Evolutionary conservation across 2,329 filamentous ascomycete genomes (phyloP).

Genomic region (Clonostachys sp.): DNA sequence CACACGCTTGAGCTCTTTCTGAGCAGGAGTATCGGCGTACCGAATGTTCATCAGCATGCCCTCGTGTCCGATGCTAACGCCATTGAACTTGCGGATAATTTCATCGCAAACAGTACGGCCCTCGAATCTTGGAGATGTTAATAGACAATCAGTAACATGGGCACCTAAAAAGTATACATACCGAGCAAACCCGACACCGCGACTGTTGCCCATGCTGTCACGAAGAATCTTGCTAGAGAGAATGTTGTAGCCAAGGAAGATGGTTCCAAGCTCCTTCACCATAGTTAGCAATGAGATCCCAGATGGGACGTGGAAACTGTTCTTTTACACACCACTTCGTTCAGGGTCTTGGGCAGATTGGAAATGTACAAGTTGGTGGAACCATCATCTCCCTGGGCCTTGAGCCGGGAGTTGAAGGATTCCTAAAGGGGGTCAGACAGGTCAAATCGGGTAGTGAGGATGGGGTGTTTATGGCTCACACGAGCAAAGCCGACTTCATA

Average conservation of each 20-base stretch:
- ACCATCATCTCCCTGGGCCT: constrained; percentile 82
- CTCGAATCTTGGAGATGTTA: constrained; percentile 65
- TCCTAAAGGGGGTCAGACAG: constrained; percentile 52
- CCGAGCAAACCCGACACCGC: constrained; percentile 96
- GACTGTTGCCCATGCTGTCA: constrained; percentile 86
- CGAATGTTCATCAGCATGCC: constrained; percentile 86
- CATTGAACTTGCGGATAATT: constrained; percentile 83
- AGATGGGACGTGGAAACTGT: not conserved
- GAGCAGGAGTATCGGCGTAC: constrained; percentile 93
- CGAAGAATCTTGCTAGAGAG: constrained; percentile 94
- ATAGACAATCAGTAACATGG: constrained; percentile 4
- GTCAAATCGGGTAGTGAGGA: not conserved
- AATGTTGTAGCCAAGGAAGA: constrained; percentile 77
- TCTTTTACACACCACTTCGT: constrained; percentile 67
- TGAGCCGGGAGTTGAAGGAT: constrained; percentile 96
- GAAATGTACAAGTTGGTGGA: constrained; percentile 99
- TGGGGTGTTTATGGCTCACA: constrained; percentile 41
- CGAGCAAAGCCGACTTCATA: constrained; percentile 98
- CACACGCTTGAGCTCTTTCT: constrained; percentile 94
- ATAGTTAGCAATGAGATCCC: constrained; percentile 5
- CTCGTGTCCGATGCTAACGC: constrained; percentile 70
- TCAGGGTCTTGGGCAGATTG: constrained; percentile 88
- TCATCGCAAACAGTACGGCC: constrained; percentile 83
- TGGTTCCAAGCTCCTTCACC: constrained; percentile 65
- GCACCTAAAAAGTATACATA: constrained; percentile 34